Conservation (phyloP, 441 rosid genomes). For the Pelargonium myrrhifolium region DNA sequence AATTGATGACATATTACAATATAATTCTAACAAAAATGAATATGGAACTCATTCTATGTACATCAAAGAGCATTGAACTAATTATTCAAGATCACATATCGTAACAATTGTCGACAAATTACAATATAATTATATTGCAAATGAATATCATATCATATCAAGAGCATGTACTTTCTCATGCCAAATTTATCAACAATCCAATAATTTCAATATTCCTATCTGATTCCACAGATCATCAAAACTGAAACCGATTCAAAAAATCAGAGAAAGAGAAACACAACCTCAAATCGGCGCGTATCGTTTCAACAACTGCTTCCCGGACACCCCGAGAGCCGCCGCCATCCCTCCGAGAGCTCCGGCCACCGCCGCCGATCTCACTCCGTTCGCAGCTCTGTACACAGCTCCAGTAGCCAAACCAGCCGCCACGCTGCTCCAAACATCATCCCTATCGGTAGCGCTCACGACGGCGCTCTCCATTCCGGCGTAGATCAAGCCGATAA, state of each 20-base stretch:
- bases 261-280: not conserved
- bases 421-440: constrained; percentile 80
- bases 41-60: not conserved
- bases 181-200: not conserved
- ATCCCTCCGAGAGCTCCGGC: constrained; percentile 88
- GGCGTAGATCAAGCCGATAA: constrained; percentile 75
- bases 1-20: not conserved
- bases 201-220: not conserved
- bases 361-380: constrained; percentile 85
- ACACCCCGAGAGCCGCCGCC: constrained; percentile 72
- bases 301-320: constrained; percentile 69
- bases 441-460: constrained; percentile 58
- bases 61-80: not conserved
- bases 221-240: not conserved
- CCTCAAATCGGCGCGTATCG: constrained; percentile 52
- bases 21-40: not conserved
- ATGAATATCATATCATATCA: not conserved
- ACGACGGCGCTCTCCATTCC: constrained; percentile 70
- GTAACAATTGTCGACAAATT: not conserved
- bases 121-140: not conserved
- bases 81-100: not conserved
- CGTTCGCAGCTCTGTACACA: constrained; percentile 75
- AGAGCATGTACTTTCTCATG: not conserved
- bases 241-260: not conserved
- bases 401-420: constrained; percentile 94